Percentiles rank a stretch among this genome's conserved stretches.
Evolutionary conservation across 73 alveolate genomes (phyloP).

Genomic region (Stentor roeselii): DNA sequence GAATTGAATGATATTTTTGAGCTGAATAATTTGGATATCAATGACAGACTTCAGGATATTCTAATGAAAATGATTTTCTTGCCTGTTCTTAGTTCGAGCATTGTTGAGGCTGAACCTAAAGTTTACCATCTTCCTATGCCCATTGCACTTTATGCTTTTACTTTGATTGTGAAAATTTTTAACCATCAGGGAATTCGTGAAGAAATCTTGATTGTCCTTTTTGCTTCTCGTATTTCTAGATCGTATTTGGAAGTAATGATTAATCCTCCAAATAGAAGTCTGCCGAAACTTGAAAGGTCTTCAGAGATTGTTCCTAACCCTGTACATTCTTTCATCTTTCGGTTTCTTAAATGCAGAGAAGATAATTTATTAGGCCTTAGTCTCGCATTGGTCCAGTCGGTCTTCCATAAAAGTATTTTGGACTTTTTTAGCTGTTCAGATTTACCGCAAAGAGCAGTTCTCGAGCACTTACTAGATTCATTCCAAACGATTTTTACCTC

Average conservation of each 20-base stretch:
- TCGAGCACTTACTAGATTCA: background rate
- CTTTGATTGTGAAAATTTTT: background rate
- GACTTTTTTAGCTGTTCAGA: background rate
- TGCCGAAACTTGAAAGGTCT: background rate
- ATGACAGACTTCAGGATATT: background rate
- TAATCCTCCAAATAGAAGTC: background rate
- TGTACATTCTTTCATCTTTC: background rate
- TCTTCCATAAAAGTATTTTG: too few species aligned
- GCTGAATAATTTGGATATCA: background rate
- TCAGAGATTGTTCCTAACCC: background rate
- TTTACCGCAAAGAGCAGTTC: background rate
- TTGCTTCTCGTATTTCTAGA: background rate
- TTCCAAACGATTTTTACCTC: background rate
- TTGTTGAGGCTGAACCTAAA: background rate
- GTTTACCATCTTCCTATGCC: conserved; percentile 11
- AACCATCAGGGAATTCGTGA: background rate
- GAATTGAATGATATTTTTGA: conserved; percentile 13
- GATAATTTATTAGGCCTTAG: background rate
- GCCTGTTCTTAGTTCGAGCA: background rate
- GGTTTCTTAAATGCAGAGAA: background rate
- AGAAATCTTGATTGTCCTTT: too few species aligned
- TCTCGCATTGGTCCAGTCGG: background rate
- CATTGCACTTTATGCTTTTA: background rate
- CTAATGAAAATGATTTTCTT: background rate
- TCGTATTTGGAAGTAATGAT: background rate